Evolutionary conservation across 1,139 yeast genomes (phyloP).

Genomic region (Saccharomycopsis phalli): DNA sequence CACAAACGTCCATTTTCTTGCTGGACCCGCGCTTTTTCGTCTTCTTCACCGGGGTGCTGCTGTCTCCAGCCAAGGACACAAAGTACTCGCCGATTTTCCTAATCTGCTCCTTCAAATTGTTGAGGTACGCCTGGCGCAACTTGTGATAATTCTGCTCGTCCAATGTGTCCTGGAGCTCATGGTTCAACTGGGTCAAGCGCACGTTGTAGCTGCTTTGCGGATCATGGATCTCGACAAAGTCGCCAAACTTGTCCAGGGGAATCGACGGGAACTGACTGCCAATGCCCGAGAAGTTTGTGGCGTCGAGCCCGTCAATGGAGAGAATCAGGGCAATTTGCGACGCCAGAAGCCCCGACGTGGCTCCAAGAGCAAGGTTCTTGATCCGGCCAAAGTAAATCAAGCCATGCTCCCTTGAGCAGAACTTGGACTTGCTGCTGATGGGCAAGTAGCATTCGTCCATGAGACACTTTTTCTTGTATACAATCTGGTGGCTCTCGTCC

Average conservation of each 20-base stretch:
- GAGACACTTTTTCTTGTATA: slow-evolving; percentile 76
- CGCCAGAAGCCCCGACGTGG: slow-evolving; percentile 23
- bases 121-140: slow-evolving; percentile 16
- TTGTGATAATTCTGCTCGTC: slow-evolving; percentile 20
- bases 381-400: slow-evolving; percentile 38
- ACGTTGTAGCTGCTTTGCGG: slow-evolving; percentile 20
- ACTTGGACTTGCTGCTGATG: slow-evolving; percentile 48
- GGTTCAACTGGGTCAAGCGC: slow-evolving; percentile 12
- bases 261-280: slow-evolving; percentile 15
- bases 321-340: slow-evolving; percentile 22
- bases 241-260: slow-evolving; percentile 25
- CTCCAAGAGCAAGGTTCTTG: slow-evolving; percentile 23
- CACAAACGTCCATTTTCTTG: slow-evolving; percentile 24
- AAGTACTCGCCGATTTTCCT: slow-evolving; percentile 25
- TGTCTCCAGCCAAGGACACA: slow-evolving; percentile 3
- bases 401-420: slow-evolving; percentile 73
- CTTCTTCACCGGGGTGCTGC: slow-evolving; percentile 22
- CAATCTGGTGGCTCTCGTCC: slow-evolving; percentile 36
- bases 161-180: neutral
- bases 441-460: slow-evolving; percentile 52
- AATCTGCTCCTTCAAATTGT: slow-evolving; percentile 20
- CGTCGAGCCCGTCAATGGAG: slow-evolving; percentile 10
- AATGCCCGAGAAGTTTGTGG: neutral
- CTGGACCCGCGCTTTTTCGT: slow-evolving; percentile 20
- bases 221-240: slow-evolving; percentile 23